These are phyloP conservation scores for Fusarium metavorans DNA, from an alignment of 2,329 filamentous ascomycete genomes.

Conservation along the genomic window DNA sequence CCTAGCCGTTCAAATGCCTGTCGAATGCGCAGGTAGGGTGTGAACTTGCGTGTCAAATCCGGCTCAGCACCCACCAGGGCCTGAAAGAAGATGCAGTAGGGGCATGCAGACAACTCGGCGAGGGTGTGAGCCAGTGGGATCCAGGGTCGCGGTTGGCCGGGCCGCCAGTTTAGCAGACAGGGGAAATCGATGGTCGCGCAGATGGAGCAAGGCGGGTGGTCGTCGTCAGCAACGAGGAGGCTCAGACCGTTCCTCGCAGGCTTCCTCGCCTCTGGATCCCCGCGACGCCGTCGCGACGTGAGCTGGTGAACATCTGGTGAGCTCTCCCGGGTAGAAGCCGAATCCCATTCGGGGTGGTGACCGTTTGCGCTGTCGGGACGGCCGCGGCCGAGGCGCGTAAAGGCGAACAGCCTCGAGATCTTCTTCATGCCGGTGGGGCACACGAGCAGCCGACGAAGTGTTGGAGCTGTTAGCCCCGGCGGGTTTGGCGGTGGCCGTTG, in stretches of 20 bases:
- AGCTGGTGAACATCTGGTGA: constrained; percentile 52
- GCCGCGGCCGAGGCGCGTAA: constrained; percentile 47
- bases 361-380: constrained; percentile 36
- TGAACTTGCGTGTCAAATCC: constrained; percentile 50
- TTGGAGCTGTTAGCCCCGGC: constrained; percentile 20
- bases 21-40: constrained; percentile 54
- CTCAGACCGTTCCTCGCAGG: constrained; percentile 45
- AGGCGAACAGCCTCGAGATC: constrained; percentile 52
- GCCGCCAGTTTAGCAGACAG: constrained; percentile 51
- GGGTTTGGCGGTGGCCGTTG: constrained; percentile 35
- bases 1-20: constrained; percentile 54
- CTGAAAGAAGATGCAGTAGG: constrained; percentile 55
- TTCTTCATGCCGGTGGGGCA: constrained; percentile 49
- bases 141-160: constrained; percentile 52
- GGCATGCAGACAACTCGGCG: constrained; percentile 46
- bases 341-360: constrained; percentile 37
- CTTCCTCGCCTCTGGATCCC: constrained; percentile 35
- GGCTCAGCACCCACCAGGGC: constrained; percentile 48
- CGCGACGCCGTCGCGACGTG: constrained; percentile 44
- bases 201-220: constrained; percentile 45
- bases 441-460: constrained; percentile 30
- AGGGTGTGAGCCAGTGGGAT: constrained; percentile 51
- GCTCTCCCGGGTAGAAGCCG: constrained; percentile 39
- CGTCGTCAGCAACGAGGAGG: constrained; percentile 46
- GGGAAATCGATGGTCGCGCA: constrained; percentile 54